Evolutionary conservation across 768 basidiomycete species (phyloP), one percentile per base, ranked within the genome.

Genomic region (Lentinus brumalis): DNA sequence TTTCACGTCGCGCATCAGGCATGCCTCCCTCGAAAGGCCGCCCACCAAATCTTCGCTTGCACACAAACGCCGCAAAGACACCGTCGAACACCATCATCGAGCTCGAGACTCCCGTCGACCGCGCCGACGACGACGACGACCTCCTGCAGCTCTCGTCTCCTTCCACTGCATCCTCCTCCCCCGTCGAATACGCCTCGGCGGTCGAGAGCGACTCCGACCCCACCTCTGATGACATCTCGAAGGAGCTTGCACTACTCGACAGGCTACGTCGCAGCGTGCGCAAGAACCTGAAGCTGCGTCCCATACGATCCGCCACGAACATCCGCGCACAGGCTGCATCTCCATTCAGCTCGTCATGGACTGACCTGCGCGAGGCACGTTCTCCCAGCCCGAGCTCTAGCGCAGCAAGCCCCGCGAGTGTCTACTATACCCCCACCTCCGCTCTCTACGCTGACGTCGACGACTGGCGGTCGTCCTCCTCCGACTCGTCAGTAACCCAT

Each of bases 261-360:
- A 76, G 82, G 66, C 80, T 94, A 8, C 83, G 92, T 38, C 80
- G 82, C 65, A 89, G 78, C 66, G 88, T 94, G 2, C 84, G 87
- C 74, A 81, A 85, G 73, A 94, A 94, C 66, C 81, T 94, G 40
- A 86, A 85, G 59, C 79, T 94, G 39, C 83, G 92, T 21, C 92
- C 92, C 31, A 88, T 94, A 58, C 83, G 85, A 52, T 87, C 87
- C 26, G 76, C 66, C 21, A 63, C 56, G 30, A 70, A 56, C n/a
- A 59, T 49, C 18, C 60, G 64, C 53, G 61, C 31, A 16, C 62
- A 66, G 53, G 64, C 61, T 15, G 69, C 70, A 0, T 66, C 71
- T 31, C 65, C 72, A 8, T 67, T 65, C 8, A 61, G 65, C 11
- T 53, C 67, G 31, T 66, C 68, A 38, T 65, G 74, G 71, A 56